Evolutionary conservation across 2,329 filamentous ascomycete species (phyloP).

Genomic region (Monosporascus sp.): DNA sequence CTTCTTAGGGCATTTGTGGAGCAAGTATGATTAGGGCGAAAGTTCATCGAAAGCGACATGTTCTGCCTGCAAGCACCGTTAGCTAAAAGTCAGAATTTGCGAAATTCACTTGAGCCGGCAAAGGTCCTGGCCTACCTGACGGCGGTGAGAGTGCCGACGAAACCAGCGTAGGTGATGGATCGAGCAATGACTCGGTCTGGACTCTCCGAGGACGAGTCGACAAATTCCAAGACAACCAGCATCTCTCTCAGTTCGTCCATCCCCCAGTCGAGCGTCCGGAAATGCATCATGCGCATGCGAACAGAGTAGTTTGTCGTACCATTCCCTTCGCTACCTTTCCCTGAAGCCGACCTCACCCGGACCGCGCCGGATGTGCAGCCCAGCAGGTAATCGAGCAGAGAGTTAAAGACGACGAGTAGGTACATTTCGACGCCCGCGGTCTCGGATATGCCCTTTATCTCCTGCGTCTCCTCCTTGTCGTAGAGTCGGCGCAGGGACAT

Average conservation of each 20-base stretch:
- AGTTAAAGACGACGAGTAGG: slow-evolving; percentile 57
- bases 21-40: slow-evolving; percentile 42
- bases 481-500: slow-evolving; percentile 46
- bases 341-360: slow-evolving; percentile 25
- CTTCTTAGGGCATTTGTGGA: slow-evolving; percentile 33
- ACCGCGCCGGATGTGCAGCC: slow-evolving; percentile 54
- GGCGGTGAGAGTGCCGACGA: slow-evolving; percentile 46
- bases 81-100: not conserved
- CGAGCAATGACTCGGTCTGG: slow-evolving; percentile 35
- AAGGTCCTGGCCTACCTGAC: slow-evolving; percentile 29
- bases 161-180: slow-evolving; percentile 45
- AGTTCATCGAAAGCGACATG: slow-evolving; percentile 45
- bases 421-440: slow-evolving; percentile 49
- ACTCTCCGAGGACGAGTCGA: slow-evolving; percentile 25
- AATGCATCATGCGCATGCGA: slow-evolving; percentile 41
- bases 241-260: slow-evolving; percentile 46
- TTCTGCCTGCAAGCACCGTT: slow-evolving; percentile 23
- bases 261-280: slow-evolving; percentile 50
- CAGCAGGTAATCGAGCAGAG: slow-evolving; percentile 57
- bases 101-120: not conserved
- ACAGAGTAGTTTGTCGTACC: not conserved
- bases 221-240: slow-evolving; percentile 47
- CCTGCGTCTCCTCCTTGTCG: slow-evolving; percentile 51
- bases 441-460: slow-evolving; percentile 53
- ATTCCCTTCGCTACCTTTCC: slow-evolving; percentile 31